Base-by-base conservation (phyloP, 371 early-diverging fungal genomes). In the Mucor saturninus region DNA sequence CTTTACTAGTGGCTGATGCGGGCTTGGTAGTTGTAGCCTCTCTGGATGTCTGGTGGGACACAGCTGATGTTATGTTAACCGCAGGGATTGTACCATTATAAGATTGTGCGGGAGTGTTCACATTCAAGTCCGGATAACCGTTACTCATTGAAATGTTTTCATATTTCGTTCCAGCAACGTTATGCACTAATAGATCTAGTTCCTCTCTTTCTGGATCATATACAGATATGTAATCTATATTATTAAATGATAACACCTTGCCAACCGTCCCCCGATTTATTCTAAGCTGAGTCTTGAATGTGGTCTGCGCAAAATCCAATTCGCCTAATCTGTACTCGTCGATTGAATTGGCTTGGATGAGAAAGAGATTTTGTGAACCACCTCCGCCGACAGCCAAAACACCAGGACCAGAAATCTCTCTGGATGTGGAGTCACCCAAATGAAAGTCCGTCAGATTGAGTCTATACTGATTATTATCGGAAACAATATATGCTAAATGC, bases 301-400 rank as follows among this genome's bases (percentile, higher is more conserved):
- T 28, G 1, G 8, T 43, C 4, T 48, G 45, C 9, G 31, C 40
- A 11, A 56, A 57, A 14, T 64, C 42, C 21, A 30, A 1, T 1
- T 28, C 21, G 10, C 50, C 64, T 10, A 64, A 29, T n/a, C 53
- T 50, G 31, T 64, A 64, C 6, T 35, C 38, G 5, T 50, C 45
- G 4, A 64, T 45, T 2, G 32, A 21, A 29, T 51, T 6, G 5
- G 28, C 14, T 26, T 64, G 53, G 14, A 64, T 35, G 28, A 52
- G 42, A 29, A 56, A 64, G 4, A 64, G 38, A 15, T 5, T 42
- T 38, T 50, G 56, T 29, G 52, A 54, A 30, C 10, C 7, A 3
- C 29, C 4, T 1, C 62, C 49, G 14, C 48, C 55, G 10, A 35
- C 53, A 10, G 64, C 53, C 11, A 64, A 53, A 0, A 57, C 29